A percentile compares a stretch with the other conserved stretches of the same genome.
Evolutionary conservation across 768 basidiomycete species (phyloP).

Genomic region (Amanita brunnescens): DNA sequence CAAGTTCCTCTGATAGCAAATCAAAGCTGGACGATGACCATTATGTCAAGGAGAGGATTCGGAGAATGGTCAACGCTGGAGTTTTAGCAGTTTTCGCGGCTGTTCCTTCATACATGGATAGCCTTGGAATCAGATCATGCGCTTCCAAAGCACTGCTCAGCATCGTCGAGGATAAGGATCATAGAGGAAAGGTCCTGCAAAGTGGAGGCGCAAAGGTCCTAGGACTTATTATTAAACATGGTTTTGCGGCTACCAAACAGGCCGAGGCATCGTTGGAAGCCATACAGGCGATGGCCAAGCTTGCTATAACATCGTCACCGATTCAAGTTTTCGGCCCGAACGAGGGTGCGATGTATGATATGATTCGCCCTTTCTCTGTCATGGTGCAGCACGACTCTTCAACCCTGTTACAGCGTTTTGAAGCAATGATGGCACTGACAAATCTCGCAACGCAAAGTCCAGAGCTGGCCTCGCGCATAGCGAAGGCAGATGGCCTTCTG

Average conservation of each 20-base stretch:
- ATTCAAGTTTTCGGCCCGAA: slow-evolving; percentile 87
- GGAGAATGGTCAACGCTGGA: slow-evolving; percentile 49
- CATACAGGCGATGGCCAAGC: slow-evolving; percentile 86
- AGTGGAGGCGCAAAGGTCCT: slow-evolving; percentile 71
- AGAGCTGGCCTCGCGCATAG: slow-evolving; percentile 58
- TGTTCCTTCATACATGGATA: slow-evolving; percentile 51
- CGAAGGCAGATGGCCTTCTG: slow-evolving; percentile 48
- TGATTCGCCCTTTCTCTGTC: slow-evolving; percentile 71
- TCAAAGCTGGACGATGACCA: slow-evolving; percentile 54
- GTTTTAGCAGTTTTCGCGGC: slow-evolving; percentile 53
- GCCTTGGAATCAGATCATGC: slow-evolving; percentile 47
- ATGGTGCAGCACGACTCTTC: slow-evolving; percentile 64
- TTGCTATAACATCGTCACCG: slow-evolving; percentile 88
- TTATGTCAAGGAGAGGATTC: slow-evolving; percentile 54
- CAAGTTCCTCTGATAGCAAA: slow-evolving; percentile 18
- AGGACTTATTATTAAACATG: slow-evolving; percentile 44
- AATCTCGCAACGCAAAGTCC: slow-evolving; percentile 80
- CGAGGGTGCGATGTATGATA: slow-evolving; percentile 66
- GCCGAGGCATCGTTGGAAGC: slow-evolving; percentile 41
- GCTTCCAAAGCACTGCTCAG: slow-evolving; percentile 58
- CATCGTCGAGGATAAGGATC: slow-evolving; percentile 69
- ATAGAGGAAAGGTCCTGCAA: slow-evolving; percentile 69
- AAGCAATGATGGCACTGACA: slow-evolving; percentile 92
- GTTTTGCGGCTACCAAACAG: slow-evolving; percentile 23
- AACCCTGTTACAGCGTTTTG: slow-evolving; percentile 77